phyloP scores from a whole-genome alignment of 495 filamentous ascomycete species.

The Talaromyces stipitatus region DNA sequence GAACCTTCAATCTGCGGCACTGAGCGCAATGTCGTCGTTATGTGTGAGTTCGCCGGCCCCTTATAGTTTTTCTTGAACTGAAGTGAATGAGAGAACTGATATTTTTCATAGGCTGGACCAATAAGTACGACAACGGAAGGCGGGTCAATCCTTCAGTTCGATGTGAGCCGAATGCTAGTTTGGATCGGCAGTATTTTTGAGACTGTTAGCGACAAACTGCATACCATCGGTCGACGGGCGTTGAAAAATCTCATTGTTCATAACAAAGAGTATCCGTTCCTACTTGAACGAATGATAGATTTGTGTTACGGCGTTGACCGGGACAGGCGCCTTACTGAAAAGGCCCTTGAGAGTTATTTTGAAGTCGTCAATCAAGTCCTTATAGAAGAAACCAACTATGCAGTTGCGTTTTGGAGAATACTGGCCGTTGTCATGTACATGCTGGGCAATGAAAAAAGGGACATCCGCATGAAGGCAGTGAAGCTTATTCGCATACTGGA shows the following conservation, averaged over 20 bases:
- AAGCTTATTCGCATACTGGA: conserved; percentile 77
- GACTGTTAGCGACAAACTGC: conserved; percentile 78
- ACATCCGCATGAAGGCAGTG: conserved; percentile 81
- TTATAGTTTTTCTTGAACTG: conserved; percentile 3
- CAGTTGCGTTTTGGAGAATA: conserved; percentile 82
- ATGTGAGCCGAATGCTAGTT: conserved; percentile 80
- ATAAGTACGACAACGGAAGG: conserved; percentile 82
- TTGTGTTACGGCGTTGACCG: conserved; percentile 59
- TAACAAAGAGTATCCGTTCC: conserved; percentile 74
- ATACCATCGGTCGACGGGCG: conserved; percentile 83
- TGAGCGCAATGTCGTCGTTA: conserved; percentile 91
- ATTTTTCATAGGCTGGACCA: conserved; percentile 63
- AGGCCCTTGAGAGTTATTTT: conserved; percentile 91
- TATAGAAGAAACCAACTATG: conserved; percentile 68
- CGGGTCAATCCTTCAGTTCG: conserved; percentile 75
- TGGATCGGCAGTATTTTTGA: conserved; percentile 96
- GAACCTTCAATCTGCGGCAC: conserved; percentile 78
- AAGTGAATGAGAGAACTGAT: conserved; percentile 6
- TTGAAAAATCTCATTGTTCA: conserved; percentile 86
- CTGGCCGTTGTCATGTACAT: conserved; percentile 83
- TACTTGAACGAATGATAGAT: conserved; percentile 80
- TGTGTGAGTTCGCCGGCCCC: conserved; percentile 48
- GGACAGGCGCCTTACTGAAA: conserved; percentile 34
- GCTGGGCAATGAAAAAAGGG: conserved; percentile 80
- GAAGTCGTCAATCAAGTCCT: conserved; percentile 84